Base-by-base conservation (phyloP, 768 basidiomycete species). In the Mycena pura region DNA sequence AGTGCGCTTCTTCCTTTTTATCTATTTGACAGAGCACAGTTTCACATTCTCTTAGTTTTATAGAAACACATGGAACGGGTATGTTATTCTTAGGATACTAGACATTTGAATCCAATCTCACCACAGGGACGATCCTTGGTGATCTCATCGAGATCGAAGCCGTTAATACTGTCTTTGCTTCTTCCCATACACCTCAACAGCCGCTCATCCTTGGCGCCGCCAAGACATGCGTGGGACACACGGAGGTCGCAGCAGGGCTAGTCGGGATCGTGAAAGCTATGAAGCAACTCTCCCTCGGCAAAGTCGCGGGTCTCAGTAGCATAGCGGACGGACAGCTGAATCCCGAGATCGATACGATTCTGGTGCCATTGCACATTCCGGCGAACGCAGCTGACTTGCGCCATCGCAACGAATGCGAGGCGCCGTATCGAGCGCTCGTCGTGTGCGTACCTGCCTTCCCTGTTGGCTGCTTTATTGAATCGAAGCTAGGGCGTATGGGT, bases 41-140 rank as follows among this genome's bases (percentile, higher is more conserved):
- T 25, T 44, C 41, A 2, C 2, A 27, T 41, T 1, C n/a, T 36
- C 13, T 24, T 57, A 77, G 76, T 51, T 76, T 76, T 49, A 66
- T 77, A 25, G 76, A 77, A 60, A 65, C 74, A 11, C 76, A 77
- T 57, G 76, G 76, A 41, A 77, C 76, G 10, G 76, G 75, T 72
- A 58, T 15, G 15, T 44, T 3, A 9, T 9, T 53, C 36, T 40
- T 47, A 15, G 21, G 22, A 17, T 29, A 54, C 29, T 48, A 13
- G 21, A 40, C 10, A 25, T 43, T 6, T 21, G 22, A 19, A 17
- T 32, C 21, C 17, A 29, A n/a, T 14, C 38, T 17, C 2, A 2
- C 2, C 13, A 5, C 45, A 75, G 75, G 75, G 29, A 76, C 76
- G 9, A 68, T 70, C 36, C 64, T 78, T 6, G 77, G 77, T 10